Conservation (phyloP, 352 stramenopile species). For the Thraustochytrium sp. region DNA sequence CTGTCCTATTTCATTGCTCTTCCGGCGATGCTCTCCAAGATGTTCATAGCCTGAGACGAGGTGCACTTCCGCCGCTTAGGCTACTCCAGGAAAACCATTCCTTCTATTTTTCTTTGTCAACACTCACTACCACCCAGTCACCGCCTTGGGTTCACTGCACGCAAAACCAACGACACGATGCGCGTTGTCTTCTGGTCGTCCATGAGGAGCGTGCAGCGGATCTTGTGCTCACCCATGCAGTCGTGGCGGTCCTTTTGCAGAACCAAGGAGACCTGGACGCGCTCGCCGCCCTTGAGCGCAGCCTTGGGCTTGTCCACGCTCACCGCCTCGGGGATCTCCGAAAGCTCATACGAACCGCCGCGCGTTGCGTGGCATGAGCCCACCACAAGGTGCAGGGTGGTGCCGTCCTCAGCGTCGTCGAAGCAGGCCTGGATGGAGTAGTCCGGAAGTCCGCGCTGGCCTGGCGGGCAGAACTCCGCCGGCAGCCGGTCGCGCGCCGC, state of each 20-base stretch:
- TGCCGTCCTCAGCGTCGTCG: background rate
- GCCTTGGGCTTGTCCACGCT: constrained; percentile 7
- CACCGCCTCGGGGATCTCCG: background rate
- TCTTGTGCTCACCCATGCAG: background rate
- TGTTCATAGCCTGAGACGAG: too few species aligned
- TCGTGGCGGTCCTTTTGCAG: background rate
- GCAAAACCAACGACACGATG: too few species aligned
- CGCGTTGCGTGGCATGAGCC: background rate
- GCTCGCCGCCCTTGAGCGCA: background rate
- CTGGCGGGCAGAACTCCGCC: background rate
- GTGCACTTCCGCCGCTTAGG: too few species aligned
- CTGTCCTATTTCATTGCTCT: too few species aligned
- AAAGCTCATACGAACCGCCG: constrained; percentile 4
- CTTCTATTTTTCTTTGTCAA: too few species aligned
- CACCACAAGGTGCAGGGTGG: background rate
- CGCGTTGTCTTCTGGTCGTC: too few species aligned
- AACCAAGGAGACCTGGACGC: background rate
- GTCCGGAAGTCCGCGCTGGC: background rate
- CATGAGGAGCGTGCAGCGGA: background rate
- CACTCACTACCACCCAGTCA: too few species aligned
- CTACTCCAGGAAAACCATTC: too few species aligned
- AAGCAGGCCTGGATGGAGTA: background rate
- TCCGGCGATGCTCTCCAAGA: too few species aligned
- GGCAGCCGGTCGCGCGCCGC: background rate
- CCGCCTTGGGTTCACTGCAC: too few species aligned